These are phyloP conservation scores for Solanum hybrid DNA, from an alignment of 305 asterid genomes.

Conservation along the genomic window DNA sequence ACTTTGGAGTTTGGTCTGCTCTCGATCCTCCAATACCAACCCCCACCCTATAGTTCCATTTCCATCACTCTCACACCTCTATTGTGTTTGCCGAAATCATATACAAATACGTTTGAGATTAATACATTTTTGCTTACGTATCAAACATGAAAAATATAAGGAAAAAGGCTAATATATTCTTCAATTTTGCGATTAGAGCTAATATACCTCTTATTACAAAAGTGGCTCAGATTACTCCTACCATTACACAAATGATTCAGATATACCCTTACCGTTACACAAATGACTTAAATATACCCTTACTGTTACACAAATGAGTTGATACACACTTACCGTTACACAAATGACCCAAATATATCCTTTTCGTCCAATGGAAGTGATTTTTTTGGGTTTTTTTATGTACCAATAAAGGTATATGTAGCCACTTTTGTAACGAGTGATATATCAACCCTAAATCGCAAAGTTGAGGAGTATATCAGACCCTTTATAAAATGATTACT, in stretches of 20 bases:
- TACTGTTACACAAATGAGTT: not conserved
- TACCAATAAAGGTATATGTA: not conserved
- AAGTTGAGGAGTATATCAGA: not conserved
- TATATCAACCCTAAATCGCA: not conserved
- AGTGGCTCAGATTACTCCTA: not conserved
- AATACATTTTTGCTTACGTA: not conserved
- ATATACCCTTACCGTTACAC: not conserved
- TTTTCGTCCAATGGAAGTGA: not conserved
- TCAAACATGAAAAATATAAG: not conserved
- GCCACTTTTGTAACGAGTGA: not conserved
- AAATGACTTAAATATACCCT: not conserved
- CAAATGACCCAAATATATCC: not conserved
- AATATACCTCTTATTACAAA: not conserved
- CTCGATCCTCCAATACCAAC: not conserved
- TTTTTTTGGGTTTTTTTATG: not conserved
- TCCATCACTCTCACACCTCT: not conserved
- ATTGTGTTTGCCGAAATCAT: not conserved
- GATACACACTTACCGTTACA: not conserved
- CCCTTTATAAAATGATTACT: not conserved
- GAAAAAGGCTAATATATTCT: not conserved
- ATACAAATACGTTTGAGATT: not conserved
- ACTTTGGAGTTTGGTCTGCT: not conserved
- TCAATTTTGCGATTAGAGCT: not conserved
- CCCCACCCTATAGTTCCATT: not conserved
- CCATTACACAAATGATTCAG: not conserved